Percentiles rank a stretch among this genome's conserved stretches.
These are phyloP conservation scores for Nicotiana obtusifolia DNA, from an alignment of 257 asterid species.

Conservation along the genomic window DNA sequence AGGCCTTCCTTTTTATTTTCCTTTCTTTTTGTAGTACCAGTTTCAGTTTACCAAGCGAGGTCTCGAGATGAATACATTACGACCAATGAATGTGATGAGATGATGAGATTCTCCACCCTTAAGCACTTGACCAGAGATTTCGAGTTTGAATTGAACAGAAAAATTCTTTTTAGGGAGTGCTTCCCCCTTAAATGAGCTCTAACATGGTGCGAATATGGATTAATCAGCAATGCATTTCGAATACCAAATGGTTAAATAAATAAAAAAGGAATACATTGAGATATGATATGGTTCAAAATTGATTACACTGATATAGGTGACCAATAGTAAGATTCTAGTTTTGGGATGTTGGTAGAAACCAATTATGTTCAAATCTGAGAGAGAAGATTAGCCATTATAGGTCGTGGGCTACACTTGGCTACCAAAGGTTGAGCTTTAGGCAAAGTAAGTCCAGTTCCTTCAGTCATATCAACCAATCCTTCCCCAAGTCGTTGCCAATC, in stretches of 20 bases:
- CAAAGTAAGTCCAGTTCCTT: constrained; percentile 26
- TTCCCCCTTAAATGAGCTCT: no score
- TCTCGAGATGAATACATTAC: no score
- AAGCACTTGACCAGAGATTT: no score
- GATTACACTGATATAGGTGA: neutral
- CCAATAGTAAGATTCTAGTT: neutral
- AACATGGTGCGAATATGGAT: no score
- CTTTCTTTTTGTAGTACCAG: neutral
- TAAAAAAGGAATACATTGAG: neutral
- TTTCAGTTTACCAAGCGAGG: neutral
- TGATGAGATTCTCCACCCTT: no score
- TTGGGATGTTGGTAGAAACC: neutral
- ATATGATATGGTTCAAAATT: neutral
- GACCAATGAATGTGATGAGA: no score
- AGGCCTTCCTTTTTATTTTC: neutral
- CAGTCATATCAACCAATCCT: constrained; percentile 23
- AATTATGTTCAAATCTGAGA: constrained; percentile 5
- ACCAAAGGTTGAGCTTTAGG: constrained; percentile 24
- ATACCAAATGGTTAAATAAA: no score
- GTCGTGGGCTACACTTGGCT: constrained; percentile 29
- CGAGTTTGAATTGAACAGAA: no score
- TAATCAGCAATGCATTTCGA: no score
- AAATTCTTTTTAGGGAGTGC: no score
- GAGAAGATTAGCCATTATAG: constrained; percentile 10
- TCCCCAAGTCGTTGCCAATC: constrained; percentile 38